These are phyloP conservation scores for Nakazawaea anatomiae DNA, from an alignment of 805 yeast species.

Conservation along the genomic window DNA sequence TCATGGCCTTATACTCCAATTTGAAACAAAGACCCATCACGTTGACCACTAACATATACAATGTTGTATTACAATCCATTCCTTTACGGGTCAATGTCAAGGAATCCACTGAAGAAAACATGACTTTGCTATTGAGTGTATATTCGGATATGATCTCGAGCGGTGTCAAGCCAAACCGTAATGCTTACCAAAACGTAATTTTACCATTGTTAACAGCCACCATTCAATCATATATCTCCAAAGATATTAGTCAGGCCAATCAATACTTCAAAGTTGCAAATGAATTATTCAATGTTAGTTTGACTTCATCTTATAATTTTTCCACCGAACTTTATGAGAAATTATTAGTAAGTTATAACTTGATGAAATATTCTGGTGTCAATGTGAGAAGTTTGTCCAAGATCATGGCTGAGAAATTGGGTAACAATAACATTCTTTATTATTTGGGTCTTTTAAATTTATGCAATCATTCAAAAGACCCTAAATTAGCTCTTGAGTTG, in stretches of 20 bases:
- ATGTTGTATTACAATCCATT: conserved; percentile 50
- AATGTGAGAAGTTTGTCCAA: conserved; percentile 21
- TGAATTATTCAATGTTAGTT: conserved; percentile 33
- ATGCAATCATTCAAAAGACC: conserved; percentile 7
- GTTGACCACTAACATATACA: conserved; percentile 49
- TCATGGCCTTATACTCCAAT: conserved; percentile 25
- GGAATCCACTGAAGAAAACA: conserved; percentile 49
- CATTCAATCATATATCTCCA: conserved; percentile 30
- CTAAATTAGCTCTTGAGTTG: conserved; percentile 13
- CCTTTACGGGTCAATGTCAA: conserved; percentile 42
- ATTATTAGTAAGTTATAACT: conserved; percentile 18
- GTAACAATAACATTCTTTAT: conserved; percentile 6
- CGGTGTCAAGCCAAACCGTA: conserved; percentile 47
- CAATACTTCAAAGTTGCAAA: conserved; percentile 46
- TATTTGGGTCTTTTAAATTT: conserved; percentile 8
- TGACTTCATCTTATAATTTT: conserved; percentile 29
- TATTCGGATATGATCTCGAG: conserved; percentile 60
- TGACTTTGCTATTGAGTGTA: conserved; percentile 57
- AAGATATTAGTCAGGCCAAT: conserved; percentile 31
- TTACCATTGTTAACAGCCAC: conserved; percentile 46
- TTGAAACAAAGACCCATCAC: conserved; percentile 28
- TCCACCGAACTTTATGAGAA: conserved; percentile 32
- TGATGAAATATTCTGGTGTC: conserved; percentile 14
- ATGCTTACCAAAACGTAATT: conserved; percentile 49
- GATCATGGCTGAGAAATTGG: conserved; percentile 21